A percentile compares a stretch with the other conserved stretches of the same genome.
phyloP scores from a whole-genome alignment of 2,329 filamentous ascomycete genomes.

The Teratosphaeria destructans region DNA sequence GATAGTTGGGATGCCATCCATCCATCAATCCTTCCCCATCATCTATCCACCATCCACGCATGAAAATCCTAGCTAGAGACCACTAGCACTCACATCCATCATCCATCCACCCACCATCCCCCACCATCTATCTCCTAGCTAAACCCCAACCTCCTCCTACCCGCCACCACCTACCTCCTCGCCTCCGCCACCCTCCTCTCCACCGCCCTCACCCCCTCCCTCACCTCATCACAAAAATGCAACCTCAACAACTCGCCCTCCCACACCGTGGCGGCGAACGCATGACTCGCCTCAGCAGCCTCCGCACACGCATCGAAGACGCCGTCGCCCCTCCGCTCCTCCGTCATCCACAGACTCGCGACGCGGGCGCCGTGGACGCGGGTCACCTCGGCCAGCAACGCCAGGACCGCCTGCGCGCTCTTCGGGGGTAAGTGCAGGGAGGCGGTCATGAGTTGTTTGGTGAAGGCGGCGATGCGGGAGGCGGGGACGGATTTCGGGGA shows the following conservation, averaged over 20 bases:
- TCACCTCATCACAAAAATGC: constrained; percentile 80
- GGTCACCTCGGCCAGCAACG: constrained; percentile 65
- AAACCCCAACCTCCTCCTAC: too few relatives aligned
- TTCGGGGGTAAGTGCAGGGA: constrained; percentile 86
- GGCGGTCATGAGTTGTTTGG: constrained; percentile 76
- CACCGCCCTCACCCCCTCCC: constrained; percentile 47
- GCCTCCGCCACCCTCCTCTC: neutral
- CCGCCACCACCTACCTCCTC: neutral
- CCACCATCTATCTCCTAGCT: too few relatives aligned
- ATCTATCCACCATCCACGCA: too few relatives aligned
- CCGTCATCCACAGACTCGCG: constrained; percentile 80
- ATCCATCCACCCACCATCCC: too few relatives aligned
- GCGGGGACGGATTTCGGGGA: constrained; percentile 68
- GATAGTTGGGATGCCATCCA: too few relatives aligned
- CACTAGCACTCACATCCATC: too few relatives aligned
- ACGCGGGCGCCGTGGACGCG: constrained; percentile 77
- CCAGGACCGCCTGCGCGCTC: constrained; percentile 68
- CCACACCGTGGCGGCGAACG: constrained; percentile 84
- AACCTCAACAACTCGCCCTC: constrained; percentile 76
- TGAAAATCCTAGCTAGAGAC: too few relatives aligned
- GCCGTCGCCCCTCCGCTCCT: constrained; percentile 86
- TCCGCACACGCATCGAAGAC: constrained; percentile 63
- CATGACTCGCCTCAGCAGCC: constrained; percentile 77
- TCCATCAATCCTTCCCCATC: too few relatives aligned
- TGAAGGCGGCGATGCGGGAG: constrained; percentile 77